These are phyloP conservation scores for Stephania japonica DNA, from an alignment of 164 flowering plant species.

Conservation along the genomic window DNA sequence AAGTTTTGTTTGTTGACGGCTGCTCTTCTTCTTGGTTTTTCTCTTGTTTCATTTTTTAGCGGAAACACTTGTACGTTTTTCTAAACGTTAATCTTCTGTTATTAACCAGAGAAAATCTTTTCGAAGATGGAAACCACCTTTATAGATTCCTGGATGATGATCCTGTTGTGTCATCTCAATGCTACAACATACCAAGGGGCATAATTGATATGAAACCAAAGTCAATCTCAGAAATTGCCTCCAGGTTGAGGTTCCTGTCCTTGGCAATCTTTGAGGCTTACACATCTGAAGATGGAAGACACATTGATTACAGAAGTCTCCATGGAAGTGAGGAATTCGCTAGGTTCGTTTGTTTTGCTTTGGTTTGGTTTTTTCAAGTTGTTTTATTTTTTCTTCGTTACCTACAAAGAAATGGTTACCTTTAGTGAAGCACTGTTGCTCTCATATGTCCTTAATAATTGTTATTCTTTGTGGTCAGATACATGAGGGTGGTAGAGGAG, in stretches of 20 bases:
- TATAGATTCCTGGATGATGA: slow-evolving; percentile 86
- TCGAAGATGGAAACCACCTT: slow-evolving; percentile 79
- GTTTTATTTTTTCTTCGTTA: background rate
- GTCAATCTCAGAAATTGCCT: slow-evolving; percentile 56
- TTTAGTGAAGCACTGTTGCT: background rate
- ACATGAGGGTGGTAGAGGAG: slow-evolving; percentile 70
- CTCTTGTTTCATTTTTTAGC: slow-evolving; percentile 3
- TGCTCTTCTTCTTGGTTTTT: slow-evolving; percentile 1
- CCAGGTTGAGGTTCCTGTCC: slow-evolving; percentile 60
- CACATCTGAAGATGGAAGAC: slow-evolving; percentile 68
- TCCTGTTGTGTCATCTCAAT: slow-evolving; percentile 61
- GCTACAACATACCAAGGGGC: slow-evolving; percentile 74
- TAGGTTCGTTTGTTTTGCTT: slow-evolving; percentile 40
- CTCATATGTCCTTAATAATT: background rate
- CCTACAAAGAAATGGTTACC: background rate
- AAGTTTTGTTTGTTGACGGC: slow-evolving; percentile 3
- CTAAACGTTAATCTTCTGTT: slow-evolving; percentile 3
- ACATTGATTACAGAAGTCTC: slow-evolving; percentile 75
- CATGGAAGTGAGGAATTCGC: slow-evolving; percentile 88
- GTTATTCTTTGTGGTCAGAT: slow-evolving; percentile 31
- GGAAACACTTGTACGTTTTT: background rate
- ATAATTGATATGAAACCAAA: slow-evolving; percentile 60
- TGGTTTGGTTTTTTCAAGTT: no score
- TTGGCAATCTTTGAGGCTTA: slow-evolving; percentile 75
- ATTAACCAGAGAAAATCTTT: slow-evolving; percentile 52